Conservation (phyloP, 305 asterid genomes). For the Fraxinus albicans region DNA sequence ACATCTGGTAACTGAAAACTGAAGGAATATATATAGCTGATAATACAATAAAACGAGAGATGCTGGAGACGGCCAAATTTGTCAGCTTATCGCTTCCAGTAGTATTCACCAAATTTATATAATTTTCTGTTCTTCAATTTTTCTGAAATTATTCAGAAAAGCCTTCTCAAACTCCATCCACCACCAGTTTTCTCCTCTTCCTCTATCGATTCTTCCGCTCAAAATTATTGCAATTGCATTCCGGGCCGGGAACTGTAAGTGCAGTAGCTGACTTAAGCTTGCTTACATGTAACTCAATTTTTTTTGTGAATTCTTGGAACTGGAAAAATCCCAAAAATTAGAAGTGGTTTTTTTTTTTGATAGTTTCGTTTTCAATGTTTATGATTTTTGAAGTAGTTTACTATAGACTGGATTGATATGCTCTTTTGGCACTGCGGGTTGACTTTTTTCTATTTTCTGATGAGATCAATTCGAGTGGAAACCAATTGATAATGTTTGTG, state of each 20-base stretch:
- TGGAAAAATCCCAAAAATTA: background rate
- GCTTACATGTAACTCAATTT: background rate
- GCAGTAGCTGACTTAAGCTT: background rate
- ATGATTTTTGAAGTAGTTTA: background rate
- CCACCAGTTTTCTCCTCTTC: conserved; percentile 22
- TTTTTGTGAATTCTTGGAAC: background rate
- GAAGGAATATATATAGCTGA: background rate
- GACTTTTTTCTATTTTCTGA: background rate
- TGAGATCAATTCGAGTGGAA: background rate
- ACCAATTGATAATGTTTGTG: background rate
- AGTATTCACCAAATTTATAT: background rate
- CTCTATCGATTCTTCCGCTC: conserved; percentile 25
- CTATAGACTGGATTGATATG: background rate
- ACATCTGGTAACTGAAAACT: background rate
- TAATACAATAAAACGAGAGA: background rate
- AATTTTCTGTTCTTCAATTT: background rate
- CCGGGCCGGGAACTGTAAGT: background rate
- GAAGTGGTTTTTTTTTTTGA: background rate
- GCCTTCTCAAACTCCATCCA: conserved; percentile 20
- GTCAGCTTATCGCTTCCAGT: background rate
- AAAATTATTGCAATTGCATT: background rate
- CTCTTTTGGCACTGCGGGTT: background rate
- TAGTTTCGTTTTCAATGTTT: background rate
- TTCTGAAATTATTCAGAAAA: conserved; percentile 6
- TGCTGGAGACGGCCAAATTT: background rate